phyloP scores from a whole-genome alignment of 2,329 filamentous ascomycete genomes.

The Ilyonectria sp. region DNA sequence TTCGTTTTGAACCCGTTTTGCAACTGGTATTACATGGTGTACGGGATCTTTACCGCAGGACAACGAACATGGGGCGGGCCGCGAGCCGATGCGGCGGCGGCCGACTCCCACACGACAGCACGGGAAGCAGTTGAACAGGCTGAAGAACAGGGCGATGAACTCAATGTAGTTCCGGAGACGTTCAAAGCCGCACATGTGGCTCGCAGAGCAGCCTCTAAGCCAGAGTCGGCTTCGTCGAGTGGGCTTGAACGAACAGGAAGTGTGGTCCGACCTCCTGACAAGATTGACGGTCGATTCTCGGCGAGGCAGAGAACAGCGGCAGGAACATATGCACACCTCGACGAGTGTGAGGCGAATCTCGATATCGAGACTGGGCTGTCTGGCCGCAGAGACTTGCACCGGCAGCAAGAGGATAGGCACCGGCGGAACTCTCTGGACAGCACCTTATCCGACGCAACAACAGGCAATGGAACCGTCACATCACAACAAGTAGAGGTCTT shows the following conservation, averaged over 20 bases:
- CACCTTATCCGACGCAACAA: conserved; percentile 70
- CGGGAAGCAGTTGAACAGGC: conserved; percentile 89
- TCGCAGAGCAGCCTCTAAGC: conserved; percentile 52
- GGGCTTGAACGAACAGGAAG: conserved; percentile 65
- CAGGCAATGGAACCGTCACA: conserved; percentile 73
- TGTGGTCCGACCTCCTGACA: conserved; percentile 80
- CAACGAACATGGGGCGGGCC: conserved; percentile 97
- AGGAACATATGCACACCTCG: conserved; percentile 78
- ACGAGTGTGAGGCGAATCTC: conserved; percentile 64
- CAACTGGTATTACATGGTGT: conserved; percentile 99
- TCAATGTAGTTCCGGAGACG: conserved; percentile 90
- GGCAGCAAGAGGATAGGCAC: conserved; percentile 9
- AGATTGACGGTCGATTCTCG: conserved; percentile 84
- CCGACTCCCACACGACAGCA: conserved; percentile 81
- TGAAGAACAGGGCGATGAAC: conserved; percentile 84
- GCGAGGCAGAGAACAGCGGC: conserved; percentile 77
- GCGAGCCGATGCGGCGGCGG: conserved; percentile 87
- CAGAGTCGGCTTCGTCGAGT: conserved; percentile 46
- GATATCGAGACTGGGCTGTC: conserved; percentile 47
- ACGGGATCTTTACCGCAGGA: conserved; percentile 94
- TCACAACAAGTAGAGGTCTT: conserved; percentile 81
- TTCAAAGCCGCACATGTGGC: conserved; percentile 77
- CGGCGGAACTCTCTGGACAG: conserved; percentile 77
- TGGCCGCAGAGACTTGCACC: background rate
- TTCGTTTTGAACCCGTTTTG: conserved; percentile 96